Percentiles rank a stretch among this genome's conserved stretches.
Conservation (phyloP, 768 basidiomycete genomes). For the Termitomyces titanicus region DNA sequence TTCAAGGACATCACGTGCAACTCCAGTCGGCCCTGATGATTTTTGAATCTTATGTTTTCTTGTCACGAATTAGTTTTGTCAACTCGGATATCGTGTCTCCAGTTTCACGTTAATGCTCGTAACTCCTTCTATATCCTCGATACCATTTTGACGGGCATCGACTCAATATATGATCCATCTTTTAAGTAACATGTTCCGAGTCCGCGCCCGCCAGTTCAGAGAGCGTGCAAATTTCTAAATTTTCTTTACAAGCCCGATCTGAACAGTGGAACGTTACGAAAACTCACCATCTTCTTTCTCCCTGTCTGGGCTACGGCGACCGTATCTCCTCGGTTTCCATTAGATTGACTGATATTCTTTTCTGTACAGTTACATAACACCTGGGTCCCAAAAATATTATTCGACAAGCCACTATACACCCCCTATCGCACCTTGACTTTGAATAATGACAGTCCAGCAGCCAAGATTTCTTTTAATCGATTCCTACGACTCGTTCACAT, state of each 20-base stretch:
- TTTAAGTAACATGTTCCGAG: background rate
- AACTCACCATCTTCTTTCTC: too few relatives aligned
- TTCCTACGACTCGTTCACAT: conserved; percentile 87
- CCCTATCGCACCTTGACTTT: background rate
- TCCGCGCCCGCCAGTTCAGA: background rate
- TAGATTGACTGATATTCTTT: background rate
- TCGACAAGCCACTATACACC: background rate
- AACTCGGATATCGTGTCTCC: too few relatives aligned
- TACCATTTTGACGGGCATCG: background rate
- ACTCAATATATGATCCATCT: background rate
- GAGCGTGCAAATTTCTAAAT: background rate
- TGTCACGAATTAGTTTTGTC: too few relatives aligned
- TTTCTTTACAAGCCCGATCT: background rate
- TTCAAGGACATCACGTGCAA: too few relatives aligned
- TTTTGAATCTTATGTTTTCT: too few relatives aligned
- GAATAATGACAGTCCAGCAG: conserved; percentile 30
- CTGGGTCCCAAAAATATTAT: background rate
- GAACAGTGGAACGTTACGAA: background rate
- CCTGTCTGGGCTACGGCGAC: background rate
- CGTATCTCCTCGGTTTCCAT: background rate
- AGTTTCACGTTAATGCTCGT: background rate
- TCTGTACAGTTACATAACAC: background rate
- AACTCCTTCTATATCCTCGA: background rate
- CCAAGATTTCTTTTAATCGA: conserved; percentile 70
- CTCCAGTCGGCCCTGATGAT: too few relatives aligned